These are phyloP conservation scores for Mariannaea sp. DNA, from an alignment of 2,329 filamentous ascomycete genomes.

Conservation along the genomic window DNA sequence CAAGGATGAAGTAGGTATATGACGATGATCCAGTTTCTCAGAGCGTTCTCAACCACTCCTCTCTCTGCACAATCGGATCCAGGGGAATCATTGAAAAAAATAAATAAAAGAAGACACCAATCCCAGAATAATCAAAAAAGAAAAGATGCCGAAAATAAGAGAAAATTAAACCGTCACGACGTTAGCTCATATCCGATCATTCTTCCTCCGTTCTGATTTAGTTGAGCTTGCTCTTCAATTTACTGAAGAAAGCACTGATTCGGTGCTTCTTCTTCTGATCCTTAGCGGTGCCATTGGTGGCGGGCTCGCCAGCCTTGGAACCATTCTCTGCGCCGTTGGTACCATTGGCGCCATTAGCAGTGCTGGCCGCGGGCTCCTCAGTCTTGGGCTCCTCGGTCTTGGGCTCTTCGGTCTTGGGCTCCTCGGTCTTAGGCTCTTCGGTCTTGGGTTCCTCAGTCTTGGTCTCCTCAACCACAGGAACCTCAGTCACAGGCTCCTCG, in stretches of 20 bases:
- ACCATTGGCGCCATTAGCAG: slow-evolving; percentile 30
- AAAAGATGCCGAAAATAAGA: slow-evolving; percentile 32
- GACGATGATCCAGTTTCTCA: slow-evolving; percentile 41
- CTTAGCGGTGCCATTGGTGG: slow-evolving; percentile 33
- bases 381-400: slow-evolving; percentile 23
- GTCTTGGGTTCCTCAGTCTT: slow-evolving; percentile 6
- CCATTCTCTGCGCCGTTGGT: slow-evolving; percentile 21
- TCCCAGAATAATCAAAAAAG: slow-evolving; percentile 38
- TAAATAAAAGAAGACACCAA: slow-evolving; percentile 46
- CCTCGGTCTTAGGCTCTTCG: slow-evolving; percentile 22
- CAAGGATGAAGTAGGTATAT: slow-evolving; percentile 45
- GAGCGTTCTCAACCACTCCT: slow-evolving; percentile 39
- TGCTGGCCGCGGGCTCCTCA: slow-evolving; percentile 21
- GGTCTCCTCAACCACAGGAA: slow-evolving; percentile 7
- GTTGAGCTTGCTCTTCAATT: slow-evolving; percentile 55
- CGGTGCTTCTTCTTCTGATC: slow-evolving; percentile 70
- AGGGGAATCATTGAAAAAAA: slow-evolving; percentile 49
- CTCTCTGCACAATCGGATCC: slow-evolving; percentile 40
- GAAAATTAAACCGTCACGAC: slow-evolving; percentile 27
- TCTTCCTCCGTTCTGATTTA: slow-evolving; percentile 31
- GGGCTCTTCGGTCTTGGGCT: slow-evolving; percentile 17
- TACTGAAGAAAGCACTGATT: slow-evolving; percentile 65
- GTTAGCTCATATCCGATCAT: slow-evolving; percentile 31
- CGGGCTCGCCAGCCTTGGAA: slow-evolving; percentile 29
- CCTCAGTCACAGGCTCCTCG: not conserved